These are phyloP conservation scores for Xanthoconium separans DNA, from an alignment of 1,284 basidiomycete genomes.

Conservation along the genomic window DNA sequence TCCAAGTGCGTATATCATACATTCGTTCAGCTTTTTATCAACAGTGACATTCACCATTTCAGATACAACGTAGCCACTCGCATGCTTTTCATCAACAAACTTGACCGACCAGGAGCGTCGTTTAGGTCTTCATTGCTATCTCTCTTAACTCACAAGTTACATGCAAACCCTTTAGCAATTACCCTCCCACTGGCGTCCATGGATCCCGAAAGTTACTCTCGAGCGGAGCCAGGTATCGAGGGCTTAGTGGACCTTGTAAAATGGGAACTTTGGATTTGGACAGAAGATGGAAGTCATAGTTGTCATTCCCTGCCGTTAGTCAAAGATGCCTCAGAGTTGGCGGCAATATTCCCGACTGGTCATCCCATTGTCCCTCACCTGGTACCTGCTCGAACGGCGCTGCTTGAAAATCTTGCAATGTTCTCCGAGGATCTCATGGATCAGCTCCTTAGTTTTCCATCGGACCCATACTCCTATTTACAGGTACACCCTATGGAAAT, in stretches of 20 bases:
- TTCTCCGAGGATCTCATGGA: constrained; percentile 80
- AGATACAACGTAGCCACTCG: constrained; percentile 79
- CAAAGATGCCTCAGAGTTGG: constrained; percentile 41
- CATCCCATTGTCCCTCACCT: constrained; percentile 72
- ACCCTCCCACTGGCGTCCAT: constrained; percentile 79
- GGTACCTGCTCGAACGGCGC: constrained; percentile 60
- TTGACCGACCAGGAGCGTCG: constrained; percentile 83
- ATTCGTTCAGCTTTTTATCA: not conserved
- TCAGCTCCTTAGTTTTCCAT: constrained; percentile 55
- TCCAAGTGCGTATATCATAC: constrained; percentile 57
- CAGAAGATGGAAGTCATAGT: constrained; percentile 43
- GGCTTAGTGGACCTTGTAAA: constrained; percentile 79
- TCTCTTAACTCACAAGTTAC: constrained; percentile 70
- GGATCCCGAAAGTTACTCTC: constrained; percentile 57
- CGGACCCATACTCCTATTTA: constrained; percentile 62
- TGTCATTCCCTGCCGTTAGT: constrained; percentile 54
- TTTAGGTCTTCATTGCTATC: constrained; percentile 70
- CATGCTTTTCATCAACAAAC: constrained; percentile 85
- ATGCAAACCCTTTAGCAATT: constrained; percentile 71
- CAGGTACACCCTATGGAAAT: constrained; percentile 50
- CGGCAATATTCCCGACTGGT: constrained; percentile 45
- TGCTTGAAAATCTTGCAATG: constrained; percentile 80
- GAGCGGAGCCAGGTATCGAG: constrained; percentile 72
- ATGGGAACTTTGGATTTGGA: constrained; percentile 79
- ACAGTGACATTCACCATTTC: constrained; percentile 1